These are phyloP conservation scores for Backusella sp. DNA, from an alignment of 192 early-diverging fungal genomes.

Conservation along the genomic window DNA sequence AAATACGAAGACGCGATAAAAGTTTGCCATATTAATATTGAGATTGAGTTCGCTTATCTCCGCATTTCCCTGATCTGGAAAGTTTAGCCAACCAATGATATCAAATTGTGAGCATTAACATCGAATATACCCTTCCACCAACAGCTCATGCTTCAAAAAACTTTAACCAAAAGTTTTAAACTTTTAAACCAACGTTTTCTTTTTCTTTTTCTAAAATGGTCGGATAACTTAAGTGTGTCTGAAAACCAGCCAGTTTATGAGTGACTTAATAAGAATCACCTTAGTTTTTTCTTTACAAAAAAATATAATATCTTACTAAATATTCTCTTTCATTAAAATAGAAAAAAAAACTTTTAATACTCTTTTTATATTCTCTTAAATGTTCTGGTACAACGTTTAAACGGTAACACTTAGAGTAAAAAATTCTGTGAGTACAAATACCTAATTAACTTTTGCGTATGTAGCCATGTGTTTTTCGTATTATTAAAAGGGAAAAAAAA, in stretches of 20 bases:
- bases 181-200: neutral
- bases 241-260: neutral
- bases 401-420: neutral
- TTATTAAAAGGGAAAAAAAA: neutral
- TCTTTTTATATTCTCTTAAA: neutral
- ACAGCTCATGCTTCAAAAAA: neutral
- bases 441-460: neutral
- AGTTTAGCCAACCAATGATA: neutral
- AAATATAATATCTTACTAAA: neutral
- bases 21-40: neutral
- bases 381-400: constrained; percentile 2
- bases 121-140: neutral
- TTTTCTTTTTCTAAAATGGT: neutral
- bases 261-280: neutral
- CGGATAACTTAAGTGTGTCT: neutral
- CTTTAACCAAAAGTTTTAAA: neutral
- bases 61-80: neutral
- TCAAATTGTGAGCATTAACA: neutral
- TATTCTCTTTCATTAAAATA: neutral
- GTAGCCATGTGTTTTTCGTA: neutral
- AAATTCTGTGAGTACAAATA: neutral
- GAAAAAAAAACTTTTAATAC: neutral
- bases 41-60: neutral
- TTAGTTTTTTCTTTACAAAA: neutral
- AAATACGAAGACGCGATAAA: neutral